A percentile compares a stretch with the other conserved stretches of the same genome.
Conservation (phyloP, 768 basidiomycete genomes). For the Tricholoma sp. region DNA sequence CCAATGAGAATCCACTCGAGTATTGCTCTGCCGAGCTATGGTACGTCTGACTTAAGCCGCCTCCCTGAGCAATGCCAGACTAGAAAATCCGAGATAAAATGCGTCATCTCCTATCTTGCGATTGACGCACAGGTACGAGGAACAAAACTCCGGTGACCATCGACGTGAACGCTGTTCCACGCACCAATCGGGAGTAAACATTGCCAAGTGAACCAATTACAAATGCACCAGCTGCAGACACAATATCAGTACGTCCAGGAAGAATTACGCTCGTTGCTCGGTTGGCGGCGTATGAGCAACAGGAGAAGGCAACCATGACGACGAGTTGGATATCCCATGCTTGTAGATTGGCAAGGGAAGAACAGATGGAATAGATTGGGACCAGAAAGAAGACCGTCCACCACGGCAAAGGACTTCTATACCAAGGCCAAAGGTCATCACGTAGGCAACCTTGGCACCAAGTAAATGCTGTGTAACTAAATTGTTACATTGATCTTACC, state of each 20-base stretch:
- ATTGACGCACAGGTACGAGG: constrained; percentile 68
- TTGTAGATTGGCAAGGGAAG: constrained; percentile 75
- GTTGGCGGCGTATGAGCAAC: constrained; percentile 68
- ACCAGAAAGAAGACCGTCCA: constrained; percentile 78
- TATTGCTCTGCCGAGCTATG: constrained; percentile 61
- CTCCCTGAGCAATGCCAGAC: constrained; percentile 75
- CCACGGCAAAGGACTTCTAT: constrained; percentile 71
- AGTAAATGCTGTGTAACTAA: constrained; percentile 3
- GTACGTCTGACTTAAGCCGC: constrained; percentile 60
- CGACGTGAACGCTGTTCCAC: constrained; percentile 81
- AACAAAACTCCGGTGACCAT: constrained; percentile 96
- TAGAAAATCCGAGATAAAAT: constrained; percentile 21
- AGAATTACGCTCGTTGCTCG: constrained; percentile 54
- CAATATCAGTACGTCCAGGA: constrained; percentile 65
- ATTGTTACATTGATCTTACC: constrained; percentile 21
- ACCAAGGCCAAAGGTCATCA: constrained; percentile 72
- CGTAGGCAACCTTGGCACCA: constrained; percentile 64
- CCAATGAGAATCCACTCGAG: constrained; percentile 73
- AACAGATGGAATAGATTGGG: constrained; percentile 68
- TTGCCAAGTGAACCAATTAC: constrained; percentile 78
- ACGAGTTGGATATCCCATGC: constrained; percentile 61
- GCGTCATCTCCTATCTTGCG: background rate
- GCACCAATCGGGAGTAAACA: constrained; percentile 67
- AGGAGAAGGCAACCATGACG: constrained; percentile 76
- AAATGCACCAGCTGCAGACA: constrained; percentile 74